These are phyloP conservation scores for Pseudoturritis turrita DNA, from an alignment of 345 rosid species.

Conservation along the genomic window DNA sequence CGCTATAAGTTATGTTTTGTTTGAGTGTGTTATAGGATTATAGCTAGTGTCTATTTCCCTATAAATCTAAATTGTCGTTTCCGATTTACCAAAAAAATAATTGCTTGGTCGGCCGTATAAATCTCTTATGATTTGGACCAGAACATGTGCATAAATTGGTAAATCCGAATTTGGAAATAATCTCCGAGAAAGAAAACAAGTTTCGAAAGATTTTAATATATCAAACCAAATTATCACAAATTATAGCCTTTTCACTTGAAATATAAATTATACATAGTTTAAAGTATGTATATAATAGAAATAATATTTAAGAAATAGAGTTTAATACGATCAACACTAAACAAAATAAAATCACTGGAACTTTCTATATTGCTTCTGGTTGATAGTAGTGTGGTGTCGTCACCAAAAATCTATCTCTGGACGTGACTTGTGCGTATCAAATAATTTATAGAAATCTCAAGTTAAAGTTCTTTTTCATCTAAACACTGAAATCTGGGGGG, in stretches of 20 bases:
- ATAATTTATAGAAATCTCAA: background rate
- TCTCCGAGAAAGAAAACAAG: background rate
- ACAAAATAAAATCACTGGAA: background rate
- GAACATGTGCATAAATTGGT: background rate
- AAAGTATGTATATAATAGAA: too few species aligned
- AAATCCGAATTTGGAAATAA: background rate
- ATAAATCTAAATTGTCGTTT: background rate
- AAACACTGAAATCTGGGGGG: background rate
- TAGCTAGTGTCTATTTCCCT: background rate
- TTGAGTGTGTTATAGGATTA: conserved; percentile 27
- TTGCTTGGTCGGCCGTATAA: background rate
- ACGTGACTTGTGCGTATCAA: background rate
- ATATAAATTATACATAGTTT: too few species aligned
- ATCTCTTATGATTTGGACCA: background rate
- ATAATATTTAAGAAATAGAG: too few species aligned
- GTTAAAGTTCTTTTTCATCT: background rate
- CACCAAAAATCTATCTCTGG: background rate
- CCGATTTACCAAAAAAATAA: background rate
- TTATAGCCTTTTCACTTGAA: background rate
- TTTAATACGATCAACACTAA: too few species aligned
- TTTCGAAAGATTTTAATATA: background rate
- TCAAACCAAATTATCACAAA: background rate
- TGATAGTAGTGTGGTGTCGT: background rate
- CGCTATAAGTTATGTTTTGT: conserved; percentile 1
- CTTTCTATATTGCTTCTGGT: background rate